phyloP scores from a whole-genome alignment of 495 filamentous ascomycete genomes.

The Podospora appendiculata region DNA sequence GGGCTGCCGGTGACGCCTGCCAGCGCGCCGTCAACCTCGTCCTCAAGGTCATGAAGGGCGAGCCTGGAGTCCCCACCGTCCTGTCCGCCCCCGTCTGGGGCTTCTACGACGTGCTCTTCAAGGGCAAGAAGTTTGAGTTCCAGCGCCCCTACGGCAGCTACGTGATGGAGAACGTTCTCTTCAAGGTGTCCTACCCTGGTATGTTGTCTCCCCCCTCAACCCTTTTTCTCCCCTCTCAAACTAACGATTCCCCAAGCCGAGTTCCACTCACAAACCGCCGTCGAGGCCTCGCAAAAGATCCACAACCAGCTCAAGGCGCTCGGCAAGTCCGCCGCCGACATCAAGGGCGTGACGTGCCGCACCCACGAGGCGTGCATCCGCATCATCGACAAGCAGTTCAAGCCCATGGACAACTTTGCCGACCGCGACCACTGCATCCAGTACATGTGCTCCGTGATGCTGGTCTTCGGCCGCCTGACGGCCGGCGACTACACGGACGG shows the following conservation, averaged over 20 bases:
- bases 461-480: conserved; percentile 85
- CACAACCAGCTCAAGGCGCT: conserved; percentile 69
- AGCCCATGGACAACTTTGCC: conserved; percentile 98
- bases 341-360: conserved; percentile 85
- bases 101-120: conserved; percentile 97
- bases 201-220: conserved; percentile 19
- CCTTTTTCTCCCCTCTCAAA: neutral
- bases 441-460: conserved; percentile 97
- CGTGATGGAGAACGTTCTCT: conserved; percentile 99
- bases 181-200: conserved; percentile 98
- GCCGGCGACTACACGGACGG: conserved; percentile 90
- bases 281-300: conserved; percentile 86
- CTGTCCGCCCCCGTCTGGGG: conserved; percentile 92
- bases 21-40: conserved; percentile 92
- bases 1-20: conserved; percentile 97
- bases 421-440: conserved; percentile 99
- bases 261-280: conserved; percentile 98
- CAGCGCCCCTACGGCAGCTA: conserved; percentile 95
- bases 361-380: conserved; percentile 97
- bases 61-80: conserved; percentile 84
- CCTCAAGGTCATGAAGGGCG: conserved; percentile 87
- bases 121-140: conserved; percentile 91
- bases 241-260: conserved; percentile 51
- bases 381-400: conserved; percentile 99
- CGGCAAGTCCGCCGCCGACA: conserved; percentile 91